A percentile compares a stretch with the other conserved stretches of the same genome.
phyloP scores from a whole-genome alignment of 2,329 filamentous ascomycete genomes.

The Aureobasidium sp. region DNA sequence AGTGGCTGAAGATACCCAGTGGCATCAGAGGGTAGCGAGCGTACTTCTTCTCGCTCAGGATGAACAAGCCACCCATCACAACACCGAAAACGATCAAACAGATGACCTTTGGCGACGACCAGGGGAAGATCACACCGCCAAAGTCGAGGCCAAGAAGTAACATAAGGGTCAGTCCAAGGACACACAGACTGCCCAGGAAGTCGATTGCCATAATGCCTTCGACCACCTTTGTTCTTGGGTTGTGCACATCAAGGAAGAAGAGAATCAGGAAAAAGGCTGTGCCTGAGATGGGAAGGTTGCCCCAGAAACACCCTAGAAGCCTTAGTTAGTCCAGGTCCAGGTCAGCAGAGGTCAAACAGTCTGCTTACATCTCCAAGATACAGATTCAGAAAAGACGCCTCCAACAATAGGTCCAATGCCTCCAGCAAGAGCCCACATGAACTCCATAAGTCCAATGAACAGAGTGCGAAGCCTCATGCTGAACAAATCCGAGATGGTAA shows the following conservation, averaged over 20 bases:
- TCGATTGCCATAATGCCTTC: conserved; percentile 47
- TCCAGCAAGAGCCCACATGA: conserved; percentile 50
- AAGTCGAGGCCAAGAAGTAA: conserved; percentile 49
- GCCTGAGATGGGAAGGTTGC: conserved; percentile 48
- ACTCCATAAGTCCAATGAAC: conserved; percentile 45
- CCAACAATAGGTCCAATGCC: conserved; percentile 48
- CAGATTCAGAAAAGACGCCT: conserved; percentile 6
- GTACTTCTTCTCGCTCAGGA: conserved; percentile 56
- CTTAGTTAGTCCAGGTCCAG: conserved; percentile 8
- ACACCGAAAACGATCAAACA: conserved; percentile 48
- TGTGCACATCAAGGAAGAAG: conserved; percentile 49
- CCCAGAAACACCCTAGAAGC: conserved; percentile 36
- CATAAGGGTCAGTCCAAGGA: conserved; percentile 46
- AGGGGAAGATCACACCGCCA: conserved; percentile 47
- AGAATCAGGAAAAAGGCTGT: conserved; percentile 44
- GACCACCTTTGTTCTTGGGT: conserved; percentile 44
- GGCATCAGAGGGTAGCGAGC: conserved; percentile 65
- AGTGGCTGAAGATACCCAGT: conserved; percentile 50
- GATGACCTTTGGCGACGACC: conserved; percentile 49
- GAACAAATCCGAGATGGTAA: conserved; percentile 50
- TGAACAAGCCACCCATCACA: conserved; percentile 45
- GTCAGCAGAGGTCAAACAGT: background rate
- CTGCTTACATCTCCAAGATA: conserved; percentile 34
- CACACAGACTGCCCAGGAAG: conserved; percentile 47
- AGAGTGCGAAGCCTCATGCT: conserved; percentile 35